Base-by-base conservation (phyloP, 1,284 basidiomycete species). In the Malassezia obtusa region DNA sequence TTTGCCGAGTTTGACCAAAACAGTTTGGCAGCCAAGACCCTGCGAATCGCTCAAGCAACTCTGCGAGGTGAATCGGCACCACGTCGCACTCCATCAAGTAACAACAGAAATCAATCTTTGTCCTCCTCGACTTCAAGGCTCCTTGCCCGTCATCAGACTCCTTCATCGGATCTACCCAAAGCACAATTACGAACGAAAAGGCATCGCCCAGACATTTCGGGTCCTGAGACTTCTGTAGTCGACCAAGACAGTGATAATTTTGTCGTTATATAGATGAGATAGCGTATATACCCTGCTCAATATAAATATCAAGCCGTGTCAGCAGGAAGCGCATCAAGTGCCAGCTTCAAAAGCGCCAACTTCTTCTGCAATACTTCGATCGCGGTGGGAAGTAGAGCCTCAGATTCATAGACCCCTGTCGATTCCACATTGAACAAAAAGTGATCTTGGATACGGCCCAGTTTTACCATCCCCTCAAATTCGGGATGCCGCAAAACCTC, bases 401-500 rank as follows among this genome's bases (percentile, higher is more conserved):
- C 82, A 0, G 91, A 89, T 14, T 80, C 76, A 72, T 94, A 94
- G 22, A 88, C 82, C 2, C 90, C 85, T 60, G 90, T 87, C 0
- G 87, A 89, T 76, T 96, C 90, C 48, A 96, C 79, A 59, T 82
- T 86, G 78, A 89, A 96, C 57, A 98, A 80, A 75, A 96, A 98
- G 77, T 86, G 87, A 77, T 98, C 91, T 49, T 90, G 79, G 46
- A 95, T 83, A 10, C 94, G 80, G 44, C 84, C 83, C 39, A 99
- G 79, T 72, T 87, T 81, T 14, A 94, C 88, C 55, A 80, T 82
- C 45, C 83, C 89, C 47, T 84, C 81, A 64, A 98, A 95, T 73
- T 98, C 91, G 1, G 85, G 82, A 75, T 96, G 86, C 54, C 92
- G 80, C 41, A 96, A 79, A 1, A 92, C 91, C 75, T 98, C 92